Percentiles rank a stretch among this genome's conserved stretches.
Conservation (phyloP, 1,139 yeast genomes). For the Scheffersomyces stambukii region DNA sequence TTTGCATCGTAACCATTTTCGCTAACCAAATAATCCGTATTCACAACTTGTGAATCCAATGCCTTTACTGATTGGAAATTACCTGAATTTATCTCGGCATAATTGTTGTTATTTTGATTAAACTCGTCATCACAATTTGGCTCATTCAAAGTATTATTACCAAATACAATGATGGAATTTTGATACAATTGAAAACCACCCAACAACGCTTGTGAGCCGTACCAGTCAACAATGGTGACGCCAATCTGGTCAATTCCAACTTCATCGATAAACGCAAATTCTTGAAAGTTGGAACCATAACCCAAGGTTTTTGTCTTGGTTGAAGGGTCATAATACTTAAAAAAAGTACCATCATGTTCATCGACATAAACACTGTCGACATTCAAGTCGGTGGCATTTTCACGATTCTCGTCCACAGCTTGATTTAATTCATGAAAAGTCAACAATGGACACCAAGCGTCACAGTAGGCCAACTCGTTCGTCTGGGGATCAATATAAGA, state of each 20-base stretch:
- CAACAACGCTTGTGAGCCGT: conserved; percentile 66
- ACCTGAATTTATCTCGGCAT: conserved; percentile 31
- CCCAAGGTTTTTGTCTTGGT: conserved; percentile 43
- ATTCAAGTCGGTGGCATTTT: conserved; percentile 18
- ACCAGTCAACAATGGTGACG: conserved; percentile 64
- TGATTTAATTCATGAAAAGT: conserved; percentile 25
- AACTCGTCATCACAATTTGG: conserved; percentile 49
- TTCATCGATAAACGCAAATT: conserved; percentile 73
- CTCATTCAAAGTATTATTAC: conserved; percentile 69
- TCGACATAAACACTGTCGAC: conserved; percentile 27
- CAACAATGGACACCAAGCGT: conserved; percentile 79
- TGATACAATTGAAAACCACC: conserved; percentile 73
- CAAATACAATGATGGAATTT: conserved; percentile 57
- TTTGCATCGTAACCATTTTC: conserved; percentile 34
- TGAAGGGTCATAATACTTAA: conserved; percentile 36
- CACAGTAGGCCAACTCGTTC: conserved; percentile 58
- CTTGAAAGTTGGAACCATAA: conserved; percentile 58
- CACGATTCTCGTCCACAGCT: conserved; percentile 17
- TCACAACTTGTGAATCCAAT: conserved; percentile 15
- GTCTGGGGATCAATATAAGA: conserved; percentile 76
- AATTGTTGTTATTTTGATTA: conserved; percentile 25
- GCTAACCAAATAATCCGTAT: conserved; percentile 28
- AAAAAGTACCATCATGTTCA: conserved; percentile 31
- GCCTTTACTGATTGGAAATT: conserved; percentile 27
- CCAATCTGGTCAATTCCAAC: conserved; percentile 61